Evolutionary conservation across 441 rosid species (phyloP).

Genomic region (Caryocar brasiliense): DNA sequence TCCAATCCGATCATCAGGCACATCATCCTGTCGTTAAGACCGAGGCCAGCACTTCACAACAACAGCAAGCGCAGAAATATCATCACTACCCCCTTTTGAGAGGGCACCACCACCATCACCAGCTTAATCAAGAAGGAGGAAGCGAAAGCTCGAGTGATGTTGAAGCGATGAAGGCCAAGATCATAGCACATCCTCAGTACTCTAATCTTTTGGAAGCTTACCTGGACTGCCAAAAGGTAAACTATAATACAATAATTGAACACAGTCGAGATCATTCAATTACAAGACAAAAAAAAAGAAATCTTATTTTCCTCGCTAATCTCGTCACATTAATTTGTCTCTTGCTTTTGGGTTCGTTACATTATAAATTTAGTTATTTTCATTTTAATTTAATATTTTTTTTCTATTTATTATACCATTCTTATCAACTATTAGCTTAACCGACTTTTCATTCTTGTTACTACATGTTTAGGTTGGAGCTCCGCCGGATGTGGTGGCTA

Average conservation of each 20-base stretch:
- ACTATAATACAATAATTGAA: background rate
- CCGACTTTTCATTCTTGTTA: too few species aligned
- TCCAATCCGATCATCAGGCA: conserved; percentile 48
- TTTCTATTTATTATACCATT: too few species aligned
- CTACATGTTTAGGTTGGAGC: conserved; percentile 66
- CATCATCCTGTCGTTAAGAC: conserved; percentile 62
- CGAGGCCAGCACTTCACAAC: conserved; percentile 49
- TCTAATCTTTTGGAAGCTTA: conserved; percentile 77
- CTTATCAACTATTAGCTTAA: too few species aligned
- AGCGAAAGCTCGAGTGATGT: conserved; percentile 34
- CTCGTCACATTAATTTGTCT: too few species aligned
- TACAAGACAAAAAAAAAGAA: background rate
- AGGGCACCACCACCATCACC: conserved; percentile 28
- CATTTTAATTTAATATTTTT: too few species aligned
- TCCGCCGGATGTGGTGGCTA: conserved; percentile 69
- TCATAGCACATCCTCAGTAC: conserved; percentile 86
- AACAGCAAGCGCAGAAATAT: conserved; percentile 28
- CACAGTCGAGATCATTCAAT: too few species aligned
- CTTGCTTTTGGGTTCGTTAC: too few species aligned
- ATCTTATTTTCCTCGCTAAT: background rate
- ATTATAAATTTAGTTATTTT: too few species aligned
- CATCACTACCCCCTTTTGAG: conserved; percentile 58
- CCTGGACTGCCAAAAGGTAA: conserved; percentile 94
- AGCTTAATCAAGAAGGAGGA: conserved; percentile 27
- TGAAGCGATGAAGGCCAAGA: conserved; percentile 86